Evolutionary conservation across 2,329 filamentous ascomycete genomes (phyloP), one percentile per base, ranked within the genome.

Genomic region (Sphaerulina vaccinii): DNA sequence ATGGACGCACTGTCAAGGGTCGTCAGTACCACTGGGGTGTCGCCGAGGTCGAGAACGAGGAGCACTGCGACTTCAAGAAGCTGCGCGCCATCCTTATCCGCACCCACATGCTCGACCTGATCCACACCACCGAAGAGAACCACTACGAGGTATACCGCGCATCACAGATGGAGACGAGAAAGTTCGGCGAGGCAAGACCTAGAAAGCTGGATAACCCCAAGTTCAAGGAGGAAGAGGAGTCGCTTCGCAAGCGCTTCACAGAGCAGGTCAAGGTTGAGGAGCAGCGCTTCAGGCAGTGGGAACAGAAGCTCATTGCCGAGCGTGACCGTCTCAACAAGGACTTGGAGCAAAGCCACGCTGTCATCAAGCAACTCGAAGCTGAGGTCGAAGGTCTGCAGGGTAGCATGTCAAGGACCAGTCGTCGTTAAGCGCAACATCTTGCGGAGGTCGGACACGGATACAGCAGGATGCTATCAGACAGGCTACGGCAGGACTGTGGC

Each of bases 21-120:
- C 90, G 93, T 59, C 95, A 99, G 75, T 99, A 99, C 78, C 90
- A 90, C 50, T 99, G 93, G 93, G 93, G 93, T 81, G 93, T 99
- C 66, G 93, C 93, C 57, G 93, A 99, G 75, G 93, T 99, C 46
- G 93, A 99, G 82, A 99, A 99, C 71, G 93, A 99, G 78, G 93
- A 99, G 71, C 93, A 99, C 82, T 99, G 93, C 77, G 93, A 99
- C 76, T 99, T 99, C 82, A 99, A 99, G 87, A 99, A 99, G 82
- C 87, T 99, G 59, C 91, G 93, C 67, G 96, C 92, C 42, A 97
- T 99, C 68, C 82, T 99, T 63, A 97, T 99, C 79, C 90, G 93
- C 74, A 70, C 65, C 33, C 93, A 99, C 80, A 99, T 99, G 93
- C 85, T 99, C 68, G 93, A 99, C 72, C 87, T 99, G 61, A 99